A percentile compares a stretch with the other conserved stretches of the same genome.
Evolutionary conservation across 176 grass and related monocot species (phyloP).

Genomic region (Tuctoria greenei): DNA sequence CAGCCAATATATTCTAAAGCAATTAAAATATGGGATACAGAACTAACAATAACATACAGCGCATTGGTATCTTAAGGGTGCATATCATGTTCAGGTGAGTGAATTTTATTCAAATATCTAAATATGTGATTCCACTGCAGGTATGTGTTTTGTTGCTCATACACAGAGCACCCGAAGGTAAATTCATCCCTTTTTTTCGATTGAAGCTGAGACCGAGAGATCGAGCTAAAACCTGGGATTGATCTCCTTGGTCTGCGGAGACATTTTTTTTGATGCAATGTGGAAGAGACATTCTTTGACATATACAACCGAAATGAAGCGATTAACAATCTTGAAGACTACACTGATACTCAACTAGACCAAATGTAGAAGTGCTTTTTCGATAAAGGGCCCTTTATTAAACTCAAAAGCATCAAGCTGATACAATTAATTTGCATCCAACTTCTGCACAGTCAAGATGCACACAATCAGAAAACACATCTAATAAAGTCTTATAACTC

Average conservation of each 20-base stretch:
- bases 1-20: neutral
- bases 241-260: conserved; percentile 86
- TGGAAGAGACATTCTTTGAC: conserved; percentile 93
- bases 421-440: too few species aligned
- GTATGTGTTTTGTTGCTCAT: conserved; percentile 97
- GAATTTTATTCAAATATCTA: neutral
- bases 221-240: conserved; percentile 87
- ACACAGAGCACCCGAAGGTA: conserved; percentile 84
- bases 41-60: neutral
- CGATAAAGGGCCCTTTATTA: too few species aligned
- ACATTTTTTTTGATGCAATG: too few species aligned
- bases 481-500: too few species aligned
- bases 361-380: too few species aligned
- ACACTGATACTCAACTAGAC: too few species aligned
- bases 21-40: neutral
- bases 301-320: conserved; percentile 87
- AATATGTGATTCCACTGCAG: conserved; percentile 37
- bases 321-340: conserved; percentile 55
- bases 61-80: neutral
- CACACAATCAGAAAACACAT: too few species aligned
- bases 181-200: conserved; percentile 91
- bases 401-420: too few species aligned
- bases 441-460: too few species aligned
- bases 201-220: conserved; percentile 93
- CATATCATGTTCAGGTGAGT: neutral